Evolutionary conservation across 306 rosid genomes (phyloP).

Genomic region (Casuarina cunninghamiana): DNA sequence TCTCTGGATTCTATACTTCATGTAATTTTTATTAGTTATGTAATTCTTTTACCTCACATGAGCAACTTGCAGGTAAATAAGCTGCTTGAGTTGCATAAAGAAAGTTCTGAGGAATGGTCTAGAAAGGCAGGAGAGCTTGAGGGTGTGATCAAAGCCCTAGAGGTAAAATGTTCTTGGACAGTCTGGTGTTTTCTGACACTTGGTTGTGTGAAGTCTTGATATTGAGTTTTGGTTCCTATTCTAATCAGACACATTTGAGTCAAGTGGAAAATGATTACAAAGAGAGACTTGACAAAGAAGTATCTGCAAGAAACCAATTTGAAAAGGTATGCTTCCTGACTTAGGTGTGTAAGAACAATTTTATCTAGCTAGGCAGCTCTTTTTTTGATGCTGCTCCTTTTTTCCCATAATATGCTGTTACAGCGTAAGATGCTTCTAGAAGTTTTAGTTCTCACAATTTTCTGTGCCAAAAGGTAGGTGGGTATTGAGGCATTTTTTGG

Average conservation of each 20-base stretch:
- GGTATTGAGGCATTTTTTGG: not conserved
- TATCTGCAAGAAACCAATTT: slow-evolving; percentile 50
- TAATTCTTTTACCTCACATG: slow-evolving; percentile 4
- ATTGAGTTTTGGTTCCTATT: slow-evolving; percentile 23
- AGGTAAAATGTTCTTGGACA: slow-evolving; percentile 51
- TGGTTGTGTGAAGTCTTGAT: slow-evolving; percentile 10
- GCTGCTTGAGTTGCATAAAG: slow-evolving; percentile 83
- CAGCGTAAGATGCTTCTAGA: not conserved
- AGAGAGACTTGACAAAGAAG: slow-evolving; percentile 74
- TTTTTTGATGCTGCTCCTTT: not conserved
- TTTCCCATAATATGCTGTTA: not conserved
- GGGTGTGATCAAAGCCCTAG: slow-evolving; percentile 86
- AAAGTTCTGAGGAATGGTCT: slow-evolving; percentile 91
- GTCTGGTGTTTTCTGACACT: slow-evolving; percentile 8
- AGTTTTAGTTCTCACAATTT: not conserved
- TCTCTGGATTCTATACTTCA: not conserved
- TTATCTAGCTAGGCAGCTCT: not conserved
- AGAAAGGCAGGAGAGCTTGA: slow-evolving; percentile 87
- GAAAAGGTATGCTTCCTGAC: slow-evolving; percentile 57
- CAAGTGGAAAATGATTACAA: slow-evolving; percentile 78
- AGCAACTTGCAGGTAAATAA: slow-evolving; percentile 58
- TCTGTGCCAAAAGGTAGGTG: not conserved
- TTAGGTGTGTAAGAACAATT: slow-evolving; percentile 4
- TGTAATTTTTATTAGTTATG: not conserved
- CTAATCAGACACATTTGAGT: slow-evolving; percentile 60